Percentiles rank a stretch among this genome's conserved stretches.
Conservation (phyloP, 2,329 filamentous ascomycete species). For the Arthrinium phaeospermum region DNA sequence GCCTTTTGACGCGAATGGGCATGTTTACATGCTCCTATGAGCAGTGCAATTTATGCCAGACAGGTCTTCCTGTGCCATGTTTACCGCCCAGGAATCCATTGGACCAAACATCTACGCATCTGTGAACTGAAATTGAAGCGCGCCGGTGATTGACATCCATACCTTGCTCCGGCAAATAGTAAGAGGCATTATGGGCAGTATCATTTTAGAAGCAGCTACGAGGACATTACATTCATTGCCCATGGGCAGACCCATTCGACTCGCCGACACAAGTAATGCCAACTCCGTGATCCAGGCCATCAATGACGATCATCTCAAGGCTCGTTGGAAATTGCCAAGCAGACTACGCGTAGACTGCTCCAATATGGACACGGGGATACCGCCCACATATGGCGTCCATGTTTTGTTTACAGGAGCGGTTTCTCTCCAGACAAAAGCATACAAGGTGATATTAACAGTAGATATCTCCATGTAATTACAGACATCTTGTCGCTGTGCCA, state of each 20-base stretch:
- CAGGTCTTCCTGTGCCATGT: neutral
- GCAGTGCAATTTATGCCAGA: neutral
- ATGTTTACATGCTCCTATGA: neutral
- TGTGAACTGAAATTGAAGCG: neutral
- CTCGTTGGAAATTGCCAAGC: neutral
- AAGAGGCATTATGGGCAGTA: no score
- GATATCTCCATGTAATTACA: neutral
- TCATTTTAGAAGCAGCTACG: neutral
- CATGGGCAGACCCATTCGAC: neutral
- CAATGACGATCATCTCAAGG: neutral
- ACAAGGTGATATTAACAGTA: neutral
- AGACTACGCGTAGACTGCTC: neutral
- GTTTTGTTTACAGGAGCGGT: neutral
- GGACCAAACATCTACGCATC: neutral
- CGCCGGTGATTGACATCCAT: neutral
- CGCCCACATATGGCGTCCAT: neutral
- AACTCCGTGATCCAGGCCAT: neutral
- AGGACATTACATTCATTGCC: neutral
- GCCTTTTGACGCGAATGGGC: neutral
- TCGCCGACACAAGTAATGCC: neutral
- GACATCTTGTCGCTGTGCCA: neutral
- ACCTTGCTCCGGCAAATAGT: neutral
- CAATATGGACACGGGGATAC: neutral
- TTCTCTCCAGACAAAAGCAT: no score
- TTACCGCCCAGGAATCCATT: neutral